Base-by-base conservation (phyloP, 2,329 filamentous ascomycete species). In the Penicillium sp. region DNA sequence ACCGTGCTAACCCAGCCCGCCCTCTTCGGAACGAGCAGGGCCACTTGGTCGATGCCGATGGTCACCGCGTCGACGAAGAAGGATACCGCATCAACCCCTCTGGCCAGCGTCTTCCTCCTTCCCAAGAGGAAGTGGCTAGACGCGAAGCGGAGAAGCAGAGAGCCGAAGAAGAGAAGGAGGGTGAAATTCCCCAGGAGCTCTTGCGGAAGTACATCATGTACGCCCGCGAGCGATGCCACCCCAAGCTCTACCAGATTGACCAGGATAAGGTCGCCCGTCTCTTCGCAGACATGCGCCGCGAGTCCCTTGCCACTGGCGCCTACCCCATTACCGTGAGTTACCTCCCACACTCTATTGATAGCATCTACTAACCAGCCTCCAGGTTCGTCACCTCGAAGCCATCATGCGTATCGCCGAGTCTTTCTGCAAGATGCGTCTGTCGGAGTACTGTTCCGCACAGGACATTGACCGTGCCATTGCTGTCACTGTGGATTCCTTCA, bases 391-490 rank as follows among this genome's bases (percentile, higher is more conserved):
- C 78, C 81, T 99, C 32, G 94, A 99, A 82, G 93, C 93, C 58
- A 97, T 97, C 68, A 95, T 99, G 78, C 90, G 94, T 69, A 96
- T 96, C 68, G 88, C 87, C 53, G 94, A 99, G 73, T 79, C 92
- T 0, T 99, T 99, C 77, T 95, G 90, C 75, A 93, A 96, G 69
- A 99, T 99, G 94, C 88, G 94, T 13, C 81, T 99, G n/a, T 94
- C 90, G 0, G 94, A 99, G 63, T 97, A 96, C 79, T 96, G 93
- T 75, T 88, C 88, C 5, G 78, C 89, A 1, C 84, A 89, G 55
- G 94, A 99, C 69, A 96, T 99, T 65, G 94, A 99, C 75, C 90
- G 94, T 41, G 94, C 94, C 54, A 99, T 99, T 68, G 91, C 92
- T 13, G 94, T 99, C 6, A 96, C 94, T 0, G 90, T 99, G 2